These are phyloP conservation scores for Tetracentron sinense DNA, from an alignment of 164 flowering plant species.

Conservation along the genomic window DNA sequence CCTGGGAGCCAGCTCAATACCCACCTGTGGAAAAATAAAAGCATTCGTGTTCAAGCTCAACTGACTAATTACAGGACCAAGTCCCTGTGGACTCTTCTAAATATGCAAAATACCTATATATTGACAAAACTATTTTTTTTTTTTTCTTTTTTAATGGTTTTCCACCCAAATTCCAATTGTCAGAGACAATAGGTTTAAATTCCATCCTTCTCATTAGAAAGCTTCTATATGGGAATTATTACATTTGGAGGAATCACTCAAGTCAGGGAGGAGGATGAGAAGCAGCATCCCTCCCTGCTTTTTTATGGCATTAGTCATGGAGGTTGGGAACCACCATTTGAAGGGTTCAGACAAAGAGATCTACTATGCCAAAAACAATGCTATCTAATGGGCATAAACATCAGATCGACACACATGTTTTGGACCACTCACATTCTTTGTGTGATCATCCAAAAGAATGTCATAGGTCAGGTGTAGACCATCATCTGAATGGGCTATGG, in stretches of 20 bases:
- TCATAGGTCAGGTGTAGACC: background rate
- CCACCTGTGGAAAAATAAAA: conserved; percentile 52
- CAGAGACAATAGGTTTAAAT: background rate
- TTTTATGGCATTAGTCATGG: too few relatives aligned
- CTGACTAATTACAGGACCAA: conserved; percentile 2
- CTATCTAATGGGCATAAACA: background rate
- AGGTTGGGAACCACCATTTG: too few relatives aligned
- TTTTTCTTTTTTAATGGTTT: too few relatives aligned
- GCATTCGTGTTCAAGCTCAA: conserved; percentile 1
- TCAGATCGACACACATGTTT: background rate
- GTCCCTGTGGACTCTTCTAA: background rate
- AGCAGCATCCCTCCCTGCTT: too few relatives aligned
- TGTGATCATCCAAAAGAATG: background rate
- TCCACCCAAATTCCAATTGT: too few relatives aligned
- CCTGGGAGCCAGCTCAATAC: conserved; percentile 89
- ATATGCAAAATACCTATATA: background rate
- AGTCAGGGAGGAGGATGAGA: background rate
- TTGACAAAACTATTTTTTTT: background rate
- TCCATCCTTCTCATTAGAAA: background rate
- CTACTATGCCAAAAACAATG: background rate
- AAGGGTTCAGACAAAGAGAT: background rate
- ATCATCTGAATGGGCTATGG: background rate
- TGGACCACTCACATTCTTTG: background rate
- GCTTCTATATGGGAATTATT: background rate
- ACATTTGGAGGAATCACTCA: background rate